These are phyloP conservation scores for Parathielavia hyrcaniae DNA, from an alignment of 495 filamentous ascomycete genomes.

Conservation along the genomic window DNA sequence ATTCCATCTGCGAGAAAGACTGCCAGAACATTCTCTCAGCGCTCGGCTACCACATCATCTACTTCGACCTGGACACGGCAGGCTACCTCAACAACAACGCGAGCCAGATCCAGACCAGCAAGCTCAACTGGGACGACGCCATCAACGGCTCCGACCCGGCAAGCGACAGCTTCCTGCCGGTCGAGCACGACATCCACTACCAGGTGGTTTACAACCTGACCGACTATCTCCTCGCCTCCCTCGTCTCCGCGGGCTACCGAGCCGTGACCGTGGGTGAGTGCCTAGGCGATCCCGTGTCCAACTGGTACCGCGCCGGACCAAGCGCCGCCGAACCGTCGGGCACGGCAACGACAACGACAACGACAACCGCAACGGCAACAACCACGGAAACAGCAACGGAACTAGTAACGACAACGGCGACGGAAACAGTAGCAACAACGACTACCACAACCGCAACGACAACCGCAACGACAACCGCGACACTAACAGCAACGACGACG, in stretches of 20 bases:
- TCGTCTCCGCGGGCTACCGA: conserved; percentile 53
- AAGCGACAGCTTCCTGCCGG: conserved; percentile 53
- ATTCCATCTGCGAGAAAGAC: conserved; percentile 58
- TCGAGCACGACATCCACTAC: conserved; percentile 74
- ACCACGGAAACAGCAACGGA: not conserved
- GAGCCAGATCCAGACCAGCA: conserved; percentile 58
- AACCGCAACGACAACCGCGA: not conserved
- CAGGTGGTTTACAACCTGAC: conserved; percentile 73
- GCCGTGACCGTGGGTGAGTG: conserved; percentile 70
- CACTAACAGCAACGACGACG: not conserved
- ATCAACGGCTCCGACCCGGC: conserved; percentile 44
- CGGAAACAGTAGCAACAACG: not conserved
- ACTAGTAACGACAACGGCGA: not conserved
- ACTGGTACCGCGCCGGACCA: conserved; percentile 59
- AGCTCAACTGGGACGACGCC: conserved; percentile 61
- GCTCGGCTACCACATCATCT: conserved; percentile 68
- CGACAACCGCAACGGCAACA: not conserved
- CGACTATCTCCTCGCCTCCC: conserved; percentile 59
- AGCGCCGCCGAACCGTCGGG: not conserved
- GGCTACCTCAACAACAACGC: conserved; percentile 64
- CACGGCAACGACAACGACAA: not conserved
- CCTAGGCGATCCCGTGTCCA: conserved; percentile 58
- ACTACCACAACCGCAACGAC: not conserved
- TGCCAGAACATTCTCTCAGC: conserved; percentile 56
- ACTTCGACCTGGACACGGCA: conserved; percentile 75